These are phyloP conservation scores for Thermomyces lanuginosus DNA, from an alignment of 2,329 filamentous ascomycete genomes.

Conservation along the genomic window DNA sequence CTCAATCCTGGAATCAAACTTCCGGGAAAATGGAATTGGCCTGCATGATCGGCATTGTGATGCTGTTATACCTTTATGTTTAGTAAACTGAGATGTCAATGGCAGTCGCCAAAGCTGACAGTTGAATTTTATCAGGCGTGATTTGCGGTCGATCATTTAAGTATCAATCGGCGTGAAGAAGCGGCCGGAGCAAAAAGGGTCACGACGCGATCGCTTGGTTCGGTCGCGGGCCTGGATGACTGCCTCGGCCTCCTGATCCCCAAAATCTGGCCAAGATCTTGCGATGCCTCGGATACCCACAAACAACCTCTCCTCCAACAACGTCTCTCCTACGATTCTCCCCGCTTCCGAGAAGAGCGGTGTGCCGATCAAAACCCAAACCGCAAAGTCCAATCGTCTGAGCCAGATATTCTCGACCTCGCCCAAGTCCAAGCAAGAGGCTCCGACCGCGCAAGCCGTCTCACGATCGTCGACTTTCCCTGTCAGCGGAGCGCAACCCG, in stretches of 20 bases:
- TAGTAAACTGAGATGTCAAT: too few relatives aligned
- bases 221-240: too few relatives aligned
- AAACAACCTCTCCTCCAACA: conserved; percentile 41
- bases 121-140: too few relatives aligned
- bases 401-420: conserved; percentile 69
- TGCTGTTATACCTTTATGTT: too few relatives aligned
- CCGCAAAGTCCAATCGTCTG: conserved; percentile 56
- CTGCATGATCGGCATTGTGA: too few relatives aligned
- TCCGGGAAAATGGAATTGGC: too few relatives aligned
- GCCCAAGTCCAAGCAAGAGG: conserved; percentile 54
- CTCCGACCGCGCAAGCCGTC: conserved; percentile 36
- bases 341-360: conserved; percentile 38
- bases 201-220: too few relatives aligned
- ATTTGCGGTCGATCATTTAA: too few relatives aligned
- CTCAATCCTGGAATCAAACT: too few relatives aligned
- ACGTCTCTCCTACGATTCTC: conserved; percentile 13
- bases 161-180: too few relatives aligned
- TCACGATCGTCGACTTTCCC: conserved; percentile 36
- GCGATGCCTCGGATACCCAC: conserved; percentile 49
- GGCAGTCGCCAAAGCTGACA: too few relatives aligned
- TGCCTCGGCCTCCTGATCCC: not conserved
- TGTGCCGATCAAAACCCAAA: conserved; percentile 31
- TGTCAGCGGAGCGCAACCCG: conserved; percentile 41
- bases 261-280: conserved; percentile 8
- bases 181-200: too few relatives aligned